Conservation (phyloP, 495 filamentous ascomycete species). For the Chaetomium tenue region DNA sequence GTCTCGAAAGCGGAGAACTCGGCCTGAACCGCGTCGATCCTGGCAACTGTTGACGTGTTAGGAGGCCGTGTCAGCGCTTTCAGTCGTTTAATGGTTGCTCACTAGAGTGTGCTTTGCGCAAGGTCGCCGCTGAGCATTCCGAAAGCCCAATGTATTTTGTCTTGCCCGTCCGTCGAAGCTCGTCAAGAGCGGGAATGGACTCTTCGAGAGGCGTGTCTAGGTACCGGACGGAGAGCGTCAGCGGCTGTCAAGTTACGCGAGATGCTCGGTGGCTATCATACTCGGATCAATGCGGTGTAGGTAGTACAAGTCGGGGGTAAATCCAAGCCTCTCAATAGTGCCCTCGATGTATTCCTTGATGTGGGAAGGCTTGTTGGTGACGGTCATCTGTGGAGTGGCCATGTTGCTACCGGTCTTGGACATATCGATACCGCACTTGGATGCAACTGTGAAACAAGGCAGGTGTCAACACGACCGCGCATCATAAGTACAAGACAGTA, state of each 20-base stretch:
- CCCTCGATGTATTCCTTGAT: slow-evolving; percentile 8
- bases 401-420: neutral
- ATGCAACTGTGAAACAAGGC: slow-evolving; percentile 2
- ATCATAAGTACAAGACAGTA: neutral
- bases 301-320: slow-evolving; percentile 40
- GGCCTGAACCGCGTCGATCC: slow-evolving; percentile 52
- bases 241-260: neutral
- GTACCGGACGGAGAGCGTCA: neutral
- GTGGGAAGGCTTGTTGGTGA: slow-evolving; percentile 1
- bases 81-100: neutral
- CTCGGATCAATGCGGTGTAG: slow-evolving; percentile 21
- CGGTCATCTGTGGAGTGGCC: neutral
- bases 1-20: slow-evolving; percentile 55
- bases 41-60: slow-evolving; percentile 37
- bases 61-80: neutral
- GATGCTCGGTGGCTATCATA: neutral
- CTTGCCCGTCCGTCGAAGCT: slow-evolving; percentile 47
- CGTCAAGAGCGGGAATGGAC: slow-evolving; percentile 48
- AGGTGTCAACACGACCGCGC: neutral
- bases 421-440: neutral
- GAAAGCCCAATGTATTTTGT: slow-evolving; percentile 51
- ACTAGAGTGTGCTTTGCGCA: slow-evolving; percentile 50
- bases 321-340: slow-evolving; percentile 6
- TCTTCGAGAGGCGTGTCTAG: slow-evolving; percentile 47
- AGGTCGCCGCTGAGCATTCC: slow-evolving; percentile 41